phyloP scores from a whole-genome alignment of 192 early-diverging fungal species.

The Jimgerdemannia flammicorona region DNA sequence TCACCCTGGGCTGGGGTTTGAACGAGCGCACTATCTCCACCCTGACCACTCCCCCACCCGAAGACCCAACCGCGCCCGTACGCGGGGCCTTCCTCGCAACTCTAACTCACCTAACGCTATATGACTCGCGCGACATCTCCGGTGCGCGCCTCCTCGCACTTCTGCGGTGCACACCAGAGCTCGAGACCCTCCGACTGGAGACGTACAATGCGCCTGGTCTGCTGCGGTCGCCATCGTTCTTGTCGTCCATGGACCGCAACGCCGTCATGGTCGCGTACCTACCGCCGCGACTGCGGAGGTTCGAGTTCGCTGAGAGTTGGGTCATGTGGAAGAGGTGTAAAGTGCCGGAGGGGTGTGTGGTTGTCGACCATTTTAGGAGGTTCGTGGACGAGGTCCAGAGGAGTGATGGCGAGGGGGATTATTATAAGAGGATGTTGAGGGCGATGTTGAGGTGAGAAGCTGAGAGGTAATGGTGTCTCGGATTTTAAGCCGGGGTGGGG shows the following conservation, averaged over 20 bases:
- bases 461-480: no score
- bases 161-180: background rate
- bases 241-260: background rate
- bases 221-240: background rate
- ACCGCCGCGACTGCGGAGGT: background rate
- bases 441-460: no score
- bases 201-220: background rate
- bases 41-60: background rate
- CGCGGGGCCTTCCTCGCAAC: background rate
- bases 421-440: background rate
- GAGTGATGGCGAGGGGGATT: background rate
- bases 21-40: background rate
- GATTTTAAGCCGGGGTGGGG: no score
- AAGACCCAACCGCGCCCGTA: background rate
- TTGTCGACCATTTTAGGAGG: background rate
- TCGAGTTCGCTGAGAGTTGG: background rate
- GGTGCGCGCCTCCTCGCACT: background rate
- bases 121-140: background rate
- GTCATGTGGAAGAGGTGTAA: background rate
- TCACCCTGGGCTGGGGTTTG: background rate
- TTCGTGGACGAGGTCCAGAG: background rate
- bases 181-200: background rate
- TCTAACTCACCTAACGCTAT: background rate
- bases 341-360: background rate
- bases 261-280: background rate